phyloP scores from a whole-genome alignment of 164 flowering plant species.

The Aristolochia contorta region DNA sequence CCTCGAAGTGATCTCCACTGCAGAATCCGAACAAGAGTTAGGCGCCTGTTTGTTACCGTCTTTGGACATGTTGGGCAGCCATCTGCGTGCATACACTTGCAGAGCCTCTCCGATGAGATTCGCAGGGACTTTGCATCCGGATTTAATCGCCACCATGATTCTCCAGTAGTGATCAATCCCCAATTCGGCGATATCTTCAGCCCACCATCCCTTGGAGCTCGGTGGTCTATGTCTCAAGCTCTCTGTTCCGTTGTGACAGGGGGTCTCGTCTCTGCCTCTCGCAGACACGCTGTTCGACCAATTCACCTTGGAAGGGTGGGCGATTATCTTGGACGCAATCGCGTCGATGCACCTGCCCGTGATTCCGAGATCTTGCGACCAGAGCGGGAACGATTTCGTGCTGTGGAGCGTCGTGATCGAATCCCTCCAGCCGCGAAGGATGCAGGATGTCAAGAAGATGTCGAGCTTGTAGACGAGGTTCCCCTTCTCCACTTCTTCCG shows the following conservation, averaged over 20 bases:
- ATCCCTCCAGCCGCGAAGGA: constrained; percentile 93
- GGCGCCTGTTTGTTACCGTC: constrained; percentile 21
- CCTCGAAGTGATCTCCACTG: constrained; percentile 33
- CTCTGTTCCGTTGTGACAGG: constrained; percentile 44
- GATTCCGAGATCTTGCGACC: constrained; percentile 78
- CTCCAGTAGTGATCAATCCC: constrained; percentile 77
- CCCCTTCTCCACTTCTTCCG: constrained; percentile 90
- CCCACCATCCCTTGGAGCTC: constrained; percentile 67
- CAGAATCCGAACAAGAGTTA: constrained; percentile 32
- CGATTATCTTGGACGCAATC: constrained; percentile 39
- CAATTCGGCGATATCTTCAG: constrained; percentile 75
- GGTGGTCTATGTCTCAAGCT: constrained; percentile 24
- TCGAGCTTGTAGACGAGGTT: constrained; percentile 77
- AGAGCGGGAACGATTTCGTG: constrained; percentile 51
- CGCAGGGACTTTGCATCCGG: constrained; percentile 49
- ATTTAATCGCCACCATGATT: constrained; percentile 69
- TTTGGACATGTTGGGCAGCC: constrained; percentile 66
- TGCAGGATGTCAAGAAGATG: constrained; percentile 73
- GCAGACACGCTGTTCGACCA: constrained; percentile 53
- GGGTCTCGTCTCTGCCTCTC: constrained; percentile 36
- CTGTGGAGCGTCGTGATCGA: constrained; percentile 56
- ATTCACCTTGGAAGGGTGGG: constrained; percentile 44
- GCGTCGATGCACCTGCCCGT: constrained; percentile 81
- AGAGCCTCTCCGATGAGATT: constrained; percentile 71
- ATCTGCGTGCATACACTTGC: constrained; percentile 60